phyloP scores from a whole-genome alignment of 83 land plant species.

The Picea abies region DNA sequence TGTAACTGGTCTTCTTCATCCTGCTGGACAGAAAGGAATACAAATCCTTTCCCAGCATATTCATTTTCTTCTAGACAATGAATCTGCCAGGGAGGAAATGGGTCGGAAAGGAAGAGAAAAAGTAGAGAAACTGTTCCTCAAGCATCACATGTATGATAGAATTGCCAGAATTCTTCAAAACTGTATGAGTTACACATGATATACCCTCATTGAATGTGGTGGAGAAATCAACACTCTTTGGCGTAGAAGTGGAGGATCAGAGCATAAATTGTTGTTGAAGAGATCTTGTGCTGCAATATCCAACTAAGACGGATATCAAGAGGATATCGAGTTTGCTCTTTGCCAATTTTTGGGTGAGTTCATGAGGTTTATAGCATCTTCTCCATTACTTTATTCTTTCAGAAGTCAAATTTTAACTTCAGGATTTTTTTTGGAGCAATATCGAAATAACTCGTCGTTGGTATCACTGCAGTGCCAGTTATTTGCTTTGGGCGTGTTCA shows the following conservation, averaged over 20 bases:
- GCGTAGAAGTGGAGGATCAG: background rate
- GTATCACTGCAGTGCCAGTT: conserved; percentile 4
- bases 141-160: conserved; percentile 60
- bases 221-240: background rate
- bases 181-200: conserved; percentile 55
- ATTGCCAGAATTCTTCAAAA: conserved; percentile 45
- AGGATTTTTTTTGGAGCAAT: background rate
- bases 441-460: background rate
- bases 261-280: background rate
- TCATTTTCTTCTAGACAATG: conserved; percentile 41
- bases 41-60: conserved; percentile 57
- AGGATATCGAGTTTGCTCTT: background rate
- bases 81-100: conserved; percentile 50
- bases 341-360: conserved; percentile 2
- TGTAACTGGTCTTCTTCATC: conserved; percentile 78
- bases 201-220: background rate
- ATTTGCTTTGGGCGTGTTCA: conserved; percentile 7
- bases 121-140: conserved; percentile 62
- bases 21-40: conserved; percentile 58
- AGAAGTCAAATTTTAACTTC: background rate
- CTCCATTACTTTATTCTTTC: background rate
- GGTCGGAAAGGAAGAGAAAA: conserved; percentile 61
- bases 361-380: background rate
- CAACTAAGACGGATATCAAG: background rate
- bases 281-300: background rate